phyloP scores from a whole-genome alignment of 2,329 filamentous ascomycete species.

The Metarhizium humberi region DNA sequence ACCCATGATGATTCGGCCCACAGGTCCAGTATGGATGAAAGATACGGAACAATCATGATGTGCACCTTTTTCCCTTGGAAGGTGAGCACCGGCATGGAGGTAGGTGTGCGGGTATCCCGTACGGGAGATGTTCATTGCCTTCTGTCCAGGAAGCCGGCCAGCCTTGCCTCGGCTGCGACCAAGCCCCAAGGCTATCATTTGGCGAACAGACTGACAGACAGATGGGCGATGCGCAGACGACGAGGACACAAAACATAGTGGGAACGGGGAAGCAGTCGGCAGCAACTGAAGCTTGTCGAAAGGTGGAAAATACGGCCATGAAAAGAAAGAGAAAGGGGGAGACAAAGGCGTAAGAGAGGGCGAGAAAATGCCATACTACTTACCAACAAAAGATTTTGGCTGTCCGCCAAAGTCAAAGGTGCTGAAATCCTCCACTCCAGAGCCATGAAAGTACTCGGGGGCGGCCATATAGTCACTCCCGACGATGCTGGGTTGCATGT shows the following conservation, averaged over 20 bases:
- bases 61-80: not conserved
- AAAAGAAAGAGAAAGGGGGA: not conserved
- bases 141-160: too few species aligned
- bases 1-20: not conserved
- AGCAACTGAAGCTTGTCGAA: too few species aligned
- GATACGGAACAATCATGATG: not conserved
- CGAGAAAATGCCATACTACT: slow-evolving; percentile 23
- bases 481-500: slow-evolving; percentile 55
- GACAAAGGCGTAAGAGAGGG: not conserved
- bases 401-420: slow-evolving; percentile 35
- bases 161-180: too few species aligned
- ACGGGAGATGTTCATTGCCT: too few species aligned
- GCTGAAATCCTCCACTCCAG: slow-evolving; percentile 40
- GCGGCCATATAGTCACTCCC: slow-evolving; percentile 44
- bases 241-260: too few species aligned
- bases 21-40: not conserved
- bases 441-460: slow-evolving; percentile 42
- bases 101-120: not conserved
- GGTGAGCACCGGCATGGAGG: not conserved
- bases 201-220: too few species aligned
- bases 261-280: too few species aligned
- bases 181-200: too few species aligned
- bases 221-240: too few species aligned
- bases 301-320: too few species aligned
- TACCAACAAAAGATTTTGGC: slow-evolving; percentile 47